Evolutionary conservation across 768 basidiomycete genomes (phyloP).

Genomic region (Paxillus involutus): DNA sequence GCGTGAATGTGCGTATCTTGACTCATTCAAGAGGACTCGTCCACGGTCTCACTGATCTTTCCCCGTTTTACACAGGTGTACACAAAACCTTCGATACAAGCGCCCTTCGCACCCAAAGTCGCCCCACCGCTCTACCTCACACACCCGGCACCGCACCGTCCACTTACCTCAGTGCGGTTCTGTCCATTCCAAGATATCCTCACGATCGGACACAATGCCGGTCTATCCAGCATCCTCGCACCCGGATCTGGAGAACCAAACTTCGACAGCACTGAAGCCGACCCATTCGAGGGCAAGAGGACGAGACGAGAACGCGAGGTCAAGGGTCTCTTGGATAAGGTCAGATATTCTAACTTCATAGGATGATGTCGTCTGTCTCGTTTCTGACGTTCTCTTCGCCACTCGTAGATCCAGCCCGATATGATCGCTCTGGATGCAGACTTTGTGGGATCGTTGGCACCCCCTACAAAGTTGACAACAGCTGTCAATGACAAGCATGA

Average conservation of each 20-base stretch:
- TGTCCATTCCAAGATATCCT: slow-evolving; percentile 88
- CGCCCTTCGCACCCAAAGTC: slow-evolving; percentile 44
- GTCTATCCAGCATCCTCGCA: slow-evolving; percentile 83
- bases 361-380: not conserved
- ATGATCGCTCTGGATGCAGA: slow-evolving; percentile 85
- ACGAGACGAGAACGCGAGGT: slow-evolving; percentile 89
- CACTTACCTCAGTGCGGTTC: slow-evolving; percentile 77
- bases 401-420: slow-evolving; percentile 78
- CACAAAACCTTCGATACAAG: slow-evolving; percentile 62
- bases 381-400: not conserved
- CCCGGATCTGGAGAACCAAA: slow-evolving; percentile 94
- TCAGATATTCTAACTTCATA: slow-evolving; percentile 22
- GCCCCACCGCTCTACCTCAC: slow-evolving; percentile 87
- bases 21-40: not conserved
- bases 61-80: slow-evolving; percentile 56
- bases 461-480: slow-evolving; percentile 59
- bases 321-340: slow-evolving; percentile 87
- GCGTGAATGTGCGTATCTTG: slow-evolving; percentile 66
- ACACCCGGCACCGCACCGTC: slow-evolving; percentile 78
- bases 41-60: not conserved
- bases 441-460: slow-evolving; percentile 68
- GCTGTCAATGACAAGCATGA: slow-evolving; percentile 43
- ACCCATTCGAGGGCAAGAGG: slow-evolving; percentile 88
- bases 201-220: slow-evolving; percentile 72
- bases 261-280: slow-evolving; percentile 90